Base-by-base conservation (phyloP, 139 green algal genomes). In the Penium margaritaceum region DNA sequence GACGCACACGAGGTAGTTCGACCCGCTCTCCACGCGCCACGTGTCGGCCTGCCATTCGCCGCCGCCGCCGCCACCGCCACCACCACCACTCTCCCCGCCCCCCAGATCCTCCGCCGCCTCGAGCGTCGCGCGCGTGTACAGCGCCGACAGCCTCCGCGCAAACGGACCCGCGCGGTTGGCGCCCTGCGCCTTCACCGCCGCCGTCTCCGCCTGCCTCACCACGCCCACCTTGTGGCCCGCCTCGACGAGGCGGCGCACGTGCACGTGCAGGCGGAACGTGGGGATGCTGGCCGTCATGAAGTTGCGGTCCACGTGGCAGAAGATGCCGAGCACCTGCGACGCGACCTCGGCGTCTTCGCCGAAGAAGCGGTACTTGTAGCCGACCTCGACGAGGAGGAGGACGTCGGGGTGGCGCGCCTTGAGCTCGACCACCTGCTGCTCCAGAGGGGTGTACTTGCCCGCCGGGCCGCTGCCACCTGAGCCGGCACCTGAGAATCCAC, bases 101-200 rank as follows among this genome's bases (percentile, higher is more conserved):
- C 75, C 82, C 21, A 82, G 39, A 57, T 69, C 67, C 33, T 34
- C 66, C 27, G 9, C 34, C 36, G 81, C 87, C 73, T 97, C 91
- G 27, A 97, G 83, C 2, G 92, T 97, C 36, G 89, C 87, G 6
- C 80, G 72, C 3, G 91, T 97, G 84, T 94, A 95, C 2, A 96
- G 51, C 0, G 84, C 90, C 0, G 90, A 91, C 24, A 97, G 67
- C 32, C 80, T 37, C 9, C 92, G 81, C 44, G 77, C 77, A 70
- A 97, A 97, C 27, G 88, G 85, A 1, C 83, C 84, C 38, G 57
- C 61, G 29, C 79, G 76, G 63, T 87, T 95, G 70, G 80, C 53
- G 5, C 83, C 81, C 0, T 77, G 75, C 5, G 77, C 75, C 81
- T 97, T 97, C 38, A 96, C 74, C 5, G 92, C 92, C 14, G 80